phyloP scores from a whole-genome alignment of 495 filamentous ascomycete genomes.

The Lentithecium fluviatile region DNA sequence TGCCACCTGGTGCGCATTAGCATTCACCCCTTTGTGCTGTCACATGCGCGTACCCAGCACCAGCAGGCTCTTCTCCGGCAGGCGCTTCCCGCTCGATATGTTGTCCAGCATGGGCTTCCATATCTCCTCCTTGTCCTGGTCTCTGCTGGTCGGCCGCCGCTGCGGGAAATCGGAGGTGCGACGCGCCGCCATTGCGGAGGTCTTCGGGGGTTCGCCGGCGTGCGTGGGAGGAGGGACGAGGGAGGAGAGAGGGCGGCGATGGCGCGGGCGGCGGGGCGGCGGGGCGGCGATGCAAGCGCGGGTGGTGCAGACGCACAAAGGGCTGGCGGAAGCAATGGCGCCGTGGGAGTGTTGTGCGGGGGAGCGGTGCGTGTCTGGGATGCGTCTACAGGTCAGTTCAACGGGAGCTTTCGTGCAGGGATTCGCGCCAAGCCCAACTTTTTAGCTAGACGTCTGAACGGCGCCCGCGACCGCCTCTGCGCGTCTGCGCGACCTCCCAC shows the following conservation, averaged over 20 bases:
- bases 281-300: too few species aligned
- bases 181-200: slow-evolving; percentile 30
- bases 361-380: background rate
- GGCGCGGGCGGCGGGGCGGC: too few species aligned
- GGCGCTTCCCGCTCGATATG: slow-evolving; percentile 82
- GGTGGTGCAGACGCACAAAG: background rate
- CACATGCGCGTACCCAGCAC: slow-evolving; percentile 62
- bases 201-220: slow-evolving; percentile 23
- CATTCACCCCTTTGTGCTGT: background rate
- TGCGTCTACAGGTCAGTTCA: background rate
- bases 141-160: slow-evolving; percentile 50
- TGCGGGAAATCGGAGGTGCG: slow-evolving; percentile 25
- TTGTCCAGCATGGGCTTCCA: slow-evolving; percentile 92
- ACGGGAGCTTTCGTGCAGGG: background rate
- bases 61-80: slow-evolving; percentile 89
- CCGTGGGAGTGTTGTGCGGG: background rate
- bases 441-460: slow-evolving; percentile 4
- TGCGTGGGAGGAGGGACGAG: slow-evolving; percentile 7
- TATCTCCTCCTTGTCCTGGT: slow-evolving; percentile 80
- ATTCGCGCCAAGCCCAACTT: background rate
- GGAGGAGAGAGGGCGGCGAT: too few species aligned
- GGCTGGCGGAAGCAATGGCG: background rate
- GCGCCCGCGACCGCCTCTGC: background rate
- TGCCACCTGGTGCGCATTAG: slow-evolving; percentile 61
- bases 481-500: background rate